These are phyloP conservation scores for Xylaria curta DNA, from an alignment of 495 filamentous ascomycete species.

Conservation along the genomic window DNA sequence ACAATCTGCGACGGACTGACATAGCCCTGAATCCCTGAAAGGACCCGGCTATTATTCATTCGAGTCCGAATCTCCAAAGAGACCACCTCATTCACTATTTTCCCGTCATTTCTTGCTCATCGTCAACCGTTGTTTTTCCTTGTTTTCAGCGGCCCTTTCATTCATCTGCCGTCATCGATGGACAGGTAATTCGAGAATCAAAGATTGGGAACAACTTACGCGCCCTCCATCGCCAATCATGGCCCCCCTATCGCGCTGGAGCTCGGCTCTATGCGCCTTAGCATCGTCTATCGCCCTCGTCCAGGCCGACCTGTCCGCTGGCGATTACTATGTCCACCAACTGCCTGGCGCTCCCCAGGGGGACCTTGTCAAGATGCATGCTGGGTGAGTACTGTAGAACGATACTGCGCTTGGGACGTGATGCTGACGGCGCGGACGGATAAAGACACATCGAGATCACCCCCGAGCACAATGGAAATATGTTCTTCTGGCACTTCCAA, in stretches of 20 bases:
- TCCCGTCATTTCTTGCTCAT: neutral
- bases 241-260: constrained; percentile 44
- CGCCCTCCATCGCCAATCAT: constrained; percentile 25
- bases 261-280: constrained; percentile 44
- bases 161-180: constrained; percentile 3
- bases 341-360: constrained; percentile 86
- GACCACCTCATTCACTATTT: constrained; percentile 17
- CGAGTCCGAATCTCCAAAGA: constrained; percentile 23
- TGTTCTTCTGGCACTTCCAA: constrained; percentile 98
- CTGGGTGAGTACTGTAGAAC: constrained; percentile 77
- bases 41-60: constrained; percentile 14
- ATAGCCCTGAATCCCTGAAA: constrained; percentile 12
- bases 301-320: constrained; percentile 59
- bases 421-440: neutral
- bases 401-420: neutral
- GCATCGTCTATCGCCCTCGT: constrained; percentile 41
- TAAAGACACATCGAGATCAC: constrained; percentile 88
- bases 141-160: neutral
- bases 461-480: constrained; percentile 80
- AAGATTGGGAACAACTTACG: constrained; percentile 3
- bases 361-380: constrained; percentile 93
- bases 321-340: constrained; percentile 86
- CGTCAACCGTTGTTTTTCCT: neutral
- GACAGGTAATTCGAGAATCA: constrained; percentile 5
- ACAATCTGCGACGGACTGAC: constrained; percentile 7